Evolutionary conservation across 305 asterid species (phyloP).

Genomic region (Rubia peregrina): DNA sequence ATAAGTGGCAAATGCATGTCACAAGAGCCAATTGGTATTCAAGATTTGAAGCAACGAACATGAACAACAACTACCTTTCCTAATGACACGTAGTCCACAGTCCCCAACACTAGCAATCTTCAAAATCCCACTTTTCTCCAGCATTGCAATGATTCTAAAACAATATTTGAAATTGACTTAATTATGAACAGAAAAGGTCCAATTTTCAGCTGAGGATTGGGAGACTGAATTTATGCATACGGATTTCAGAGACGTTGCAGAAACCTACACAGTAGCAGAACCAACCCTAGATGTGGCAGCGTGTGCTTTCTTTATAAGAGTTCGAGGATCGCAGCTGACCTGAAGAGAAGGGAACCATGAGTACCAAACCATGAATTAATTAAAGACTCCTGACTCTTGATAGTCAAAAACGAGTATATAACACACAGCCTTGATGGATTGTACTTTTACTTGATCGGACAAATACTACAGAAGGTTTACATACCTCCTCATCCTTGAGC

Average conservation of each 20-base stretch:
- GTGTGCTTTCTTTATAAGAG: slow-evolving; percentile 72
- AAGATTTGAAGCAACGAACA: background rate
- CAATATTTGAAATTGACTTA: slow-evolving; percentile 12
- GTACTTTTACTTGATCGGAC: background rate
- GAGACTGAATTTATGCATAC: background rate
- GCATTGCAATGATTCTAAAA: slow-evolving; percentile 67
- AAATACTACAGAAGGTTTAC: slow-evolving; percentile 4
- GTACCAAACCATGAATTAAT: background rate
- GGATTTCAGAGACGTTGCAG: slow-evolving; percentile 6
- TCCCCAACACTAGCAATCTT: slow-evolving; percentile 83
- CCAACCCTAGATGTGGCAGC: slow-evolving; percentile 73
- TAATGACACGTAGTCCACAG: slow-evolving; percentile 65
- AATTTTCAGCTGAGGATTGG: background rate
- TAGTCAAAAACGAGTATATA: background rate
- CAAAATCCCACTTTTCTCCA: slow-evolving; percentile 59
- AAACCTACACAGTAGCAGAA: slow-evolving; percentile 75
- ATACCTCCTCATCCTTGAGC: slow-evolving; percentile 67
- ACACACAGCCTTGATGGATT: background rate
- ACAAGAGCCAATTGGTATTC: background rate
- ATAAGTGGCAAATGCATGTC: background rate
- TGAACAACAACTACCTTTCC: slow-evolving; percentile 41
- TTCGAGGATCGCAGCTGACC: slow-evolving; percentile 67
- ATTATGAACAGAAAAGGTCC: background rate
- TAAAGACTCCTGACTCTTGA: background rate
- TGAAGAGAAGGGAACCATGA: slow-evolving; percentile 19